A percentile compares a stretch with the other conserved stretches of the same genome.
These are phyloP conservation scores for Cinnamomum chago DNA, from an alignment of 164 flowering plant genomes.

Conservation along the genomic window DNA sequence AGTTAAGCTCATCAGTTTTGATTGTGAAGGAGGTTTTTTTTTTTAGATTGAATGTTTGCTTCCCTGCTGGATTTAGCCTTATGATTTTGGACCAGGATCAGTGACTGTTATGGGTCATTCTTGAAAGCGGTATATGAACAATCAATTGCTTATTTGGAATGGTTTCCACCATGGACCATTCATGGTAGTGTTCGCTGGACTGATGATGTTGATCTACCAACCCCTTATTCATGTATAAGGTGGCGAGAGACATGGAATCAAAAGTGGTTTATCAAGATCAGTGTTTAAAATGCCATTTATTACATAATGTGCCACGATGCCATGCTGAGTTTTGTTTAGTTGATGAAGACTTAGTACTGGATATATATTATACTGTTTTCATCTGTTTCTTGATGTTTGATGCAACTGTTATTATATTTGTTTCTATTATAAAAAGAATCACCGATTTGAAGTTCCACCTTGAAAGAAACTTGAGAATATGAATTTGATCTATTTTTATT, in stretches of 20 bases:
- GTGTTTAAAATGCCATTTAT: not conserved
- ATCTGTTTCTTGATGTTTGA: too few relatives aligned
- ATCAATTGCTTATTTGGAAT: not conserved
- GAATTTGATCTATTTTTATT: not conserved
- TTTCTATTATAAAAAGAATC: too few relatives aligned
- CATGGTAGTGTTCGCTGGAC: not conserved
- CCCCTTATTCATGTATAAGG: not conserved
- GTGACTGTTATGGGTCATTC: not conserved
- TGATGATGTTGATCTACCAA: not conserved
- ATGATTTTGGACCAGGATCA: not conserved
- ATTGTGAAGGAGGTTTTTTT: not conserved
- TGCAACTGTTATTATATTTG: too few relatives aligned
- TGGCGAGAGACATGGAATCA: too few relatives aligned
- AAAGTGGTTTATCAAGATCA: too few relatives aligned
- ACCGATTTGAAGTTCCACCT: too few relatives aligned
- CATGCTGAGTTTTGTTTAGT: not conserved
- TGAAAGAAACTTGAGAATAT: not conserved
- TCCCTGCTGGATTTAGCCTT: too few relatives aligned
- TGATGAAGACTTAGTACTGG: not conserved
- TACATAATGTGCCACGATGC: not conserved
- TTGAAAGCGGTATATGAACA: not conserved
- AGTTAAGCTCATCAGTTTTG: too few relatives aligned
- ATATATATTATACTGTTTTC: too few relatives aligned
- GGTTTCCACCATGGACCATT: not conserved
- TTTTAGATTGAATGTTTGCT: not conserved